These are phyloP conservation scores for Yamadazyma mexicana DNA, from an alignment of 1,139 yeast species.

Conservation along the genomic window DNA sequence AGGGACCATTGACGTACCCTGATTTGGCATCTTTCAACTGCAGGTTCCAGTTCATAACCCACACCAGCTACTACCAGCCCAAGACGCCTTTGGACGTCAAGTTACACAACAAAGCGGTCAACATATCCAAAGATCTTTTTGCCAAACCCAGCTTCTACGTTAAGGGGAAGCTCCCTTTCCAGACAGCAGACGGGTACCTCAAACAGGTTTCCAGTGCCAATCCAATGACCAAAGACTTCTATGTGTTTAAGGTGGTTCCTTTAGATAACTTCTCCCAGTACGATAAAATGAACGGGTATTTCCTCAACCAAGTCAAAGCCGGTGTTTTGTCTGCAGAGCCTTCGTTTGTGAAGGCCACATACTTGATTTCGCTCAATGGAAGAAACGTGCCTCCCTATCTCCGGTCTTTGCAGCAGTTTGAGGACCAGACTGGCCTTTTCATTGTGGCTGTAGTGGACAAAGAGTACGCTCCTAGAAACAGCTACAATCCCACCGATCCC, in stretches of 20 bases:
- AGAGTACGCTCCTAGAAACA: conserved; percentile 29
- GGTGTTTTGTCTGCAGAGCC: conserved; percentile 62
- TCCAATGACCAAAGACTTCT: conserved; percentile 46
- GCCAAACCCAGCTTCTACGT: conserved; percentile 39
- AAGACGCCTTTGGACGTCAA: conserved; percentile 24
- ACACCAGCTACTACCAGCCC: conserved; percentile 27
- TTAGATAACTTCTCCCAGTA: conserved; percentile 29
- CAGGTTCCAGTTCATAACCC: conserved; percentile 42
- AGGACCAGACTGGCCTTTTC: conserved; percentile 30
- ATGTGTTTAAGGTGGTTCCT: conserved; percentile 43
- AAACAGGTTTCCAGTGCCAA: conserved; percentile 35
- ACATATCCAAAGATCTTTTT: conserved; percentile 32
- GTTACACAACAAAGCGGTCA: conserved; percentile 26
- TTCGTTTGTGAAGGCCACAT: conserved; percentile 62
- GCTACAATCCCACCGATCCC: not conserved
- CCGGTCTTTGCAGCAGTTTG: conserved; percentile 13
- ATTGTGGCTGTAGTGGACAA: conserved; percentile 49
- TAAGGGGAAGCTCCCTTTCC: conserved; percentile 62
- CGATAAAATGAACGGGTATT: conserved; percentile 53
- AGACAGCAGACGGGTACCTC: conserved; percentile 59
- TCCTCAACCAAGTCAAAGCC: conserved; percentile 47
- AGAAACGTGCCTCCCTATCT: conserved; percentile 25
- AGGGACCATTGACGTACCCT: conserved; percentile 56
- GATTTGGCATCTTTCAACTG: conserved; percentile 53
- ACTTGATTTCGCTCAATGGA: conserved; percentile 50